phyloP scores from a whole-genome alignment of 306 rosid species.

The Vachellia pachyceras region DNA sequence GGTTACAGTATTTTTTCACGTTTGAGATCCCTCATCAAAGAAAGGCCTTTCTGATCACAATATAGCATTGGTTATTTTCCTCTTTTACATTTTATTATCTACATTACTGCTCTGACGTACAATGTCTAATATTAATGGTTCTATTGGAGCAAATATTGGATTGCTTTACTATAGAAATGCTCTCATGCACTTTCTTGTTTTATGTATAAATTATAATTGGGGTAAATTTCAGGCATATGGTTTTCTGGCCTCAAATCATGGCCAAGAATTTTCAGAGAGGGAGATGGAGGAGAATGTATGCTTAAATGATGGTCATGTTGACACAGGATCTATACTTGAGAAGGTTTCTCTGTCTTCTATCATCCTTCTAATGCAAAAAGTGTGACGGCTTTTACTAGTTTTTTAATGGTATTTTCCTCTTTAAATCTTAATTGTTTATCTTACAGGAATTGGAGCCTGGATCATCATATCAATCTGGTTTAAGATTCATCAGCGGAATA shows the following conservation, averaged over 20 bases:
- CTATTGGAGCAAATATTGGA: background rate
- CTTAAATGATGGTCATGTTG: slow-evolving; percentile 68
- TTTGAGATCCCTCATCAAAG: slow-evolving; percentile 25
- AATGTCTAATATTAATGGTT: slow-evolving; percentile 19
- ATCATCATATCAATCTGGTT: slow-evolving; percentile 78
- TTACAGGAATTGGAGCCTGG: slow-evolving; percentile 80
- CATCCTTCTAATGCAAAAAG: slow-evolving; percentile 19
- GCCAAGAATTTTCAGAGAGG: slow-evolving; percentile 63
- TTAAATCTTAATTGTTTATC: slow-evolving; percentile 32
- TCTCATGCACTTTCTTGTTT: slow-evolving; percentile 26
- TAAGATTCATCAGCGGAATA: slow-evolving; percentile 94
- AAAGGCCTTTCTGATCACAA: slow-evolving; percentile 26
- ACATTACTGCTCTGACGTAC: slow-evolving; percentile 9
- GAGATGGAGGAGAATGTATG: slow-evolving; percentile 80
- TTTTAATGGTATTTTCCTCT: slow-evolving; percentile 37
- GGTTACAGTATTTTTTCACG: slow-evolving; percentile 16
- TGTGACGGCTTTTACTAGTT: slow-evolving; percentile 18
- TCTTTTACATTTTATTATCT: slow-evolving; percentile 6
- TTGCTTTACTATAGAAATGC: slow-evolving; percentile 15
- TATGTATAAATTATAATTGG: slow-evolving; percentile 11
- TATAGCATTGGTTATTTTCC: slow-evolving; percentile 24
- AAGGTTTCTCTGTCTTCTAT: slow-evolving; percentile 60
- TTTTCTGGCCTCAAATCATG: slow-evolving; percentile 79
- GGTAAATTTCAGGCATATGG: slow-evolving; percentile 73
- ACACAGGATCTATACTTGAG: slow-evolving; percentile 75